Percentiles rank a stretch among this genome's conserved stretches.
Evolutionary conservation across 805 yeast species (phyloP).

Genomic region (Clavispora santaluciae): DNA sequence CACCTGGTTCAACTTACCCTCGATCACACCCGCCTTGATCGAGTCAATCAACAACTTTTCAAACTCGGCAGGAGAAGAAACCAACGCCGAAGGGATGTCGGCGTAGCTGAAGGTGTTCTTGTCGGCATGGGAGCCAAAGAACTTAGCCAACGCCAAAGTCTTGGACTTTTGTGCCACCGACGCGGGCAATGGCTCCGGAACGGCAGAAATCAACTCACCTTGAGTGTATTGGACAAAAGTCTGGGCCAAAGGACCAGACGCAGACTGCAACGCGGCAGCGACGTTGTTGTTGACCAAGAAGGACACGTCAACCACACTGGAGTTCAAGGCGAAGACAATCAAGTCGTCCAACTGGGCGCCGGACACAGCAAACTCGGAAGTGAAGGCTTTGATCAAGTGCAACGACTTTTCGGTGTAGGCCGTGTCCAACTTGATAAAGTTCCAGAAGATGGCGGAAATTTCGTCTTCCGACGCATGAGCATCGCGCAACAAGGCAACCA

Average conservation of each 20-base stretch:
- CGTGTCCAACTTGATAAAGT: conserved; percentile 32
- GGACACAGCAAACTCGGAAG: conserved; percentile 21
- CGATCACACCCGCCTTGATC: conserved; percentile 40
- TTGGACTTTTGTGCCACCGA: conserved; percentile 32
- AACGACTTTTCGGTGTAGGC: conserved; percentile 27
- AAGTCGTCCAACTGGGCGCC: conserved; percentile 25
- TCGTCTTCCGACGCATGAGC: conserved; percentile 28
- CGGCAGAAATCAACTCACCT: conserved; percentile 29
- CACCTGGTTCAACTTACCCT: conserved; percentile 43
- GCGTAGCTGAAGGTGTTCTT: conserved; percentile 29
- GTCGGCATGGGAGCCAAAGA: conserved; percentile 25
- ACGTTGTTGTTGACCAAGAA: conserved; percentile 40
- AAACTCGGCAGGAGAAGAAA: conserved; percentile 26
- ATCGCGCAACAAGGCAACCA: conserved; percentile 31
- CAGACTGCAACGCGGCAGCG: conserved; percentile 25
- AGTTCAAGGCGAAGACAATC: conserved; percentile 32
- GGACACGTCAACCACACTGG: conserved; percentile 36
- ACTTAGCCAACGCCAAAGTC: conserved; percentile 37
- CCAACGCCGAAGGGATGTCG: conserved; percentile 31
- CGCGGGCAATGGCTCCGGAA: conserved; percentile 19
- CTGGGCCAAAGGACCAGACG: conserved; percentile 23
- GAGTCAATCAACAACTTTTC: conserved; percentile 38
- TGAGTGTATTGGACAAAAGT: conserved; percentile 30
- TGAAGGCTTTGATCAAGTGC: conserved; percentile 32
- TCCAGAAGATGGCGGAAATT: conserved; percentile 32